Evolutionary conservation across 352 stramenopile species (phyloP), one percentile per base, ranked within the genome.

Genomic region (Pythium folliculosum): DNA sequence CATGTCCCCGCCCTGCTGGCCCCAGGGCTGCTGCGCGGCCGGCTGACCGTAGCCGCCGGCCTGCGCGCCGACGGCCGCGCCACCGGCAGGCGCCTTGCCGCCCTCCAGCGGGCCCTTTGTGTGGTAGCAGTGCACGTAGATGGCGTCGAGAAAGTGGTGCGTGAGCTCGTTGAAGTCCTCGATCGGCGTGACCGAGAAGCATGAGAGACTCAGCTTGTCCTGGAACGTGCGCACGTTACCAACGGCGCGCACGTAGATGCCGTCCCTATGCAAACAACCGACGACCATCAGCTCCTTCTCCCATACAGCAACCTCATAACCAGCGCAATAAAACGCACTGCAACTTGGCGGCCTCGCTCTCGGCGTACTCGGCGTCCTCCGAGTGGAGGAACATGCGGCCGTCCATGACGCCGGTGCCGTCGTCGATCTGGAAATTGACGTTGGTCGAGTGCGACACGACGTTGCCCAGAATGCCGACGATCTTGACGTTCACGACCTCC

Each of bases 121-220:
- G 63, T 90, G 80, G 70, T 90, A 92, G 73, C 97, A 94, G 65
- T 95, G 90, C 14, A 87, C 83, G 69, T 98, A 94, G n/a, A 98
- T 92, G 23, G 94, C 84, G 65, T 98, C 91, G 54, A 98, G 77
- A 44, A 98, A 89, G 71, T 99, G 96, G 83, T 98, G 88, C 22
- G 96, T 98, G n/a, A 99, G 49, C 73, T 98, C 88, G 78, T 99
- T 98, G 27, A 93, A 90, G 72, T 96, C 87, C 23, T 84, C 77
- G 25, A 99, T 65, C 6, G 84, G 82, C 44, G 81, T 81, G 63
- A 98, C 80, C 38, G 81, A 80, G 67, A 97, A 96, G 60, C 90
- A 95, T 16, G 94, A 86, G 21, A 99, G 69, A 57, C 81, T 94
- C 7, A 86, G 75, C 55, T 95, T 92, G 30, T 88, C 90, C 69